A percentile compares a stretch with the other conserved stretches of the same genome.
Conservation (phyloP, 495 filamentous ascomycete genomes). For the Lasiosphaeria ovina region DNA sequence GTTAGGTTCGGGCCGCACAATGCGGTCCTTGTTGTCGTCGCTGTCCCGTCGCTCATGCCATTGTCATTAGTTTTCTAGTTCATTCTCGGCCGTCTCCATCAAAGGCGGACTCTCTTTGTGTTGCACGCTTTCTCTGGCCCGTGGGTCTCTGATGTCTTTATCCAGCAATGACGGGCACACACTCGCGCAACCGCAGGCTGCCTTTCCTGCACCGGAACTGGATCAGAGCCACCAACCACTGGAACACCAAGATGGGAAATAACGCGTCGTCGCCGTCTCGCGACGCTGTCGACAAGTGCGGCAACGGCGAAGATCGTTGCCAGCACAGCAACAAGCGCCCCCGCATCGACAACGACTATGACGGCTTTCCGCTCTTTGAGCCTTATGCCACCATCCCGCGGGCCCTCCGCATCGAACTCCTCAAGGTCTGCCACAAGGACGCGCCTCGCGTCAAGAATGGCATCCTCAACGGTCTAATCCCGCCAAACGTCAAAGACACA, state of each 20-base stretch:
- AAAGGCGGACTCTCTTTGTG: not conserved
- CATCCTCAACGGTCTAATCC: constrained; percentile 37
- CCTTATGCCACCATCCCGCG: constrained; percentile 28
- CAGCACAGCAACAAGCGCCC: constrained; percentile 40
- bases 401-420: constrained; percentile 46
- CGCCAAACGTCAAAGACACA: constrained; percentile 39
- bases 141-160: constrained; percentile 11
- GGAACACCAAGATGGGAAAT: constrained; percentile 40
- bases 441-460: constrained; percentile 37
- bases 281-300: constrained; percentile 33
- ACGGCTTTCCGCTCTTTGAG: constrained; percentile 33
- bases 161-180: constrained; percentile 26
- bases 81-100: not conserved
- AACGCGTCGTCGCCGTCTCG: constrained; percentile 33
- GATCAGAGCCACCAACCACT: constrained; percentile 30
- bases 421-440: constrained; percentile 47
- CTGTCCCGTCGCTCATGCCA: not conserved
- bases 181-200: constrained; percentile 23
- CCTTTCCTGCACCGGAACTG: constrained; percentile 41
- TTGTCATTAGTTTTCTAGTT: not conserved
- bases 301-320: constrained; percentile 22
- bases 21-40: not conserved
- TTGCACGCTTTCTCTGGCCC: not conserved
- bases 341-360: constrained; percentile 34
- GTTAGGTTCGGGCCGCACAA: not conserved